Conservation (phyloP, 768 basidiomycete species). For the Lentinula detonsa region DNA sequence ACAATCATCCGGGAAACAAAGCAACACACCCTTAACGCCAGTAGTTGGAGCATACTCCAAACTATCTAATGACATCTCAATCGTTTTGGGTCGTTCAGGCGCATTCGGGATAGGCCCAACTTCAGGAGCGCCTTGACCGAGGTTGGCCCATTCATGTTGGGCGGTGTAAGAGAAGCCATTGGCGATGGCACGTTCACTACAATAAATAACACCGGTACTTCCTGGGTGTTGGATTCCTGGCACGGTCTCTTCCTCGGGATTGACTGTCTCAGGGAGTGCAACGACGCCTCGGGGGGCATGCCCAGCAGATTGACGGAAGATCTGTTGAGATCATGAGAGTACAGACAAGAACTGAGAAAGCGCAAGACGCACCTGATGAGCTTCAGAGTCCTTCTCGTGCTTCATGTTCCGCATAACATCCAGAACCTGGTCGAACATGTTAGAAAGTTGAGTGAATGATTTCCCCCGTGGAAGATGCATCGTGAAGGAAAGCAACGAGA, state of each 20-base stretch:
- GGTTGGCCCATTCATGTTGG: conserved; percentile 79
- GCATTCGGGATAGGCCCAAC: conserved; percentile 80
- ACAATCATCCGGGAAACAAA: not conserved
- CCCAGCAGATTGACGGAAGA: conserved; percentile 68
- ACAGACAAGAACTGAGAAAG: not conserved
- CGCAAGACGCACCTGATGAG: conserved; percentile 56
- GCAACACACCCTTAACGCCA: conserved; percentile 66
- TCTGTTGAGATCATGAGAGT: conserved; percentile 32
- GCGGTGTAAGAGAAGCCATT: conserved; percentile 83
- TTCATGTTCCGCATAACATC: conserved; percentile 63
- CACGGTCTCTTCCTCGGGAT: conserved; percentile 85
- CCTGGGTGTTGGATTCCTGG: conserved; percentile 83
- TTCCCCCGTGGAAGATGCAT: conserved; percentile 34
- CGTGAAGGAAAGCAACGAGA: not conserved
- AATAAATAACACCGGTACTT: conserved; percentile 36
- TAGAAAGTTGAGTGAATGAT: conserved; percentile 27
- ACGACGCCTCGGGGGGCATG: conserved; percentile 56
- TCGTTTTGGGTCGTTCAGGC: conserved; percentile 54
- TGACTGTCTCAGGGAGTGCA: conserved; percentile 57
- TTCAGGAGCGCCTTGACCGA: conserved; percentile 88
- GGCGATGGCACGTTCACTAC: conserved; percentile 63
- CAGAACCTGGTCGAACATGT: conserved; percentile 54
- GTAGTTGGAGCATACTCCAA: conserved; percentile 92
- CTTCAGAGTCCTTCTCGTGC: conserved; percentile 82
- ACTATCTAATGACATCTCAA: conserved; percentile 64